phyloP scores from a whole-genome alignment of 495 filamentous ascomycete genomes.

The Haplographium delicatum region DNA sequence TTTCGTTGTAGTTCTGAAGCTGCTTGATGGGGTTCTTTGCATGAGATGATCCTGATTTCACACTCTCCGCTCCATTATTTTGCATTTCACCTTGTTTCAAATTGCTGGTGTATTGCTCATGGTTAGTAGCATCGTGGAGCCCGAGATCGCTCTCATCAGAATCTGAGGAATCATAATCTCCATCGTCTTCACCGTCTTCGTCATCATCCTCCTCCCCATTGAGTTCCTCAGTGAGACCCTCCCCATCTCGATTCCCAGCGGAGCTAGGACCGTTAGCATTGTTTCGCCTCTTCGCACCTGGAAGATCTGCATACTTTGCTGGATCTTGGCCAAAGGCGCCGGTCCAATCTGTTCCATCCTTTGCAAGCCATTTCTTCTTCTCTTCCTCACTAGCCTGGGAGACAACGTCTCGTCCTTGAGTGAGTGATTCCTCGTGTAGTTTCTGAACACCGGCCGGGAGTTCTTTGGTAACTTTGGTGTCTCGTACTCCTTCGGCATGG shows the following conservation, averaged over 20 bases:
- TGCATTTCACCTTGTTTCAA: constrained; percentile 7
- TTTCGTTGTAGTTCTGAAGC: constrained; percentile 43
- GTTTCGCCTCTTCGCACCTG: neutral
- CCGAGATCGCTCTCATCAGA: constrained; percentile 40
- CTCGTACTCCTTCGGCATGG: constrained; percentile 74
- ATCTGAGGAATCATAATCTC: constrained; percentile 43
- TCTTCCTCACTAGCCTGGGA: constrained; percentile 63
- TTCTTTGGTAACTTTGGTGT: constrained; percentile 57
- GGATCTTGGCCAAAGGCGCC: constrained; percentile 76
- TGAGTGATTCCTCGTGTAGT: constrained; percentile 75
- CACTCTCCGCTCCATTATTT: constrained; percentile 12
- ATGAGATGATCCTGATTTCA: constrained; percentile 2
- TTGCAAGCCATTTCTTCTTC: constrained; percentile 69
- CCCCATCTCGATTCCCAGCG: neutral
- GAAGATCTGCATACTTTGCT: constrained; percentile 19
- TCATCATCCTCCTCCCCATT: constrained; percentile 39
- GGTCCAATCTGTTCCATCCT: constrained; percentile 80
- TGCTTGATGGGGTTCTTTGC: constrained; percentile 25
- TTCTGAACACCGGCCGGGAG: constrained; percentile 60
- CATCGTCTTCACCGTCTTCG: constrained; percentile 35
- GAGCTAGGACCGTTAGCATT: neutral
- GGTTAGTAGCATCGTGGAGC: constrained; percentile 34
- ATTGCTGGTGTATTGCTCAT: constrained; percentile 9
- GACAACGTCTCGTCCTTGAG: constrained; percentile 73
- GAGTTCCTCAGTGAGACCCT: constrained; percentile 29